phyloP scores from a whole-genome alignment of 129 eudicot species.

The Glebionis coronaria region DNA sequence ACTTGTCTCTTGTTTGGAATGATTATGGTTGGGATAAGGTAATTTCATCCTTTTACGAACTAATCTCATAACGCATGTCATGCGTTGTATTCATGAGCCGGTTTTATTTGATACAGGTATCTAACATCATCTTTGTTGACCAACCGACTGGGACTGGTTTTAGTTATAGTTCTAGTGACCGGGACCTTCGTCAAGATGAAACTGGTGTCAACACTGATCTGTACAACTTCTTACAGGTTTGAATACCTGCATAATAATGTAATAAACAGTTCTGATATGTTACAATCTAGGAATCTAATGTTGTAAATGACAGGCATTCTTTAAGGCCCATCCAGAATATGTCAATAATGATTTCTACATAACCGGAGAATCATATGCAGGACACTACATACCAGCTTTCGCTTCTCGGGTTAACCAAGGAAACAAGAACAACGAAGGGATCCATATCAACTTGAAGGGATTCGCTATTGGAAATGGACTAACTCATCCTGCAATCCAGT shows the following conservation, averaged over 20 bases:
- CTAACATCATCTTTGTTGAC: background rate
- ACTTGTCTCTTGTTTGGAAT: slow-evolving; percentile 69
- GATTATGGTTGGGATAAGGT: slow-evolving; percentile 87
- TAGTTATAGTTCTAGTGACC: slow-evolving; percentile 17
- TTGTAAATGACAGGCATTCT: slow-evolving; percentile 13
- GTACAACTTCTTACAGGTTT: slow-evolving; percentile 40
- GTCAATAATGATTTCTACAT: slow-evolving; percentile 6
- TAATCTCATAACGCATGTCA: background rate
- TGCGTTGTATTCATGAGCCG: background rate
- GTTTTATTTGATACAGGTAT: background rate
- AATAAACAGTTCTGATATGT: background rate
- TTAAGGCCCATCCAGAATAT: background rate
- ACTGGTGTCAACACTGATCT: slow-evolving; percentile 1
- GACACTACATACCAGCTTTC: background rate
- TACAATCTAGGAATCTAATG: slow-evolving; percentile 12
- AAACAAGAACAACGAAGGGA: slow-evolving; percentile 3
- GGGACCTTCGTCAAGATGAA: background rate
- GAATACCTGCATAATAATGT: slow-evolving; percentile 1
- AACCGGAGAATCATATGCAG: background rate
- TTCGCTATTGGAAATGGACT: background rate
- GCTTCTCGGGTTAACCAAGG: background rate
- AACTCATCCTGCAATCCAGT: slow-evolving; percentile 1
- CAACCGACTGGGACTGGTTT: slow-evolving; percentile 12
- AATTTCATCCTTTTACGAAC: background rate
- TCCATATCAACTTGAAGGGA: background rate